These are phyloP conservation scores for Nitzschia putrida DNA, from an alignment of 108 stramenopile genomes.

Conservation along the genomic window DNA sequence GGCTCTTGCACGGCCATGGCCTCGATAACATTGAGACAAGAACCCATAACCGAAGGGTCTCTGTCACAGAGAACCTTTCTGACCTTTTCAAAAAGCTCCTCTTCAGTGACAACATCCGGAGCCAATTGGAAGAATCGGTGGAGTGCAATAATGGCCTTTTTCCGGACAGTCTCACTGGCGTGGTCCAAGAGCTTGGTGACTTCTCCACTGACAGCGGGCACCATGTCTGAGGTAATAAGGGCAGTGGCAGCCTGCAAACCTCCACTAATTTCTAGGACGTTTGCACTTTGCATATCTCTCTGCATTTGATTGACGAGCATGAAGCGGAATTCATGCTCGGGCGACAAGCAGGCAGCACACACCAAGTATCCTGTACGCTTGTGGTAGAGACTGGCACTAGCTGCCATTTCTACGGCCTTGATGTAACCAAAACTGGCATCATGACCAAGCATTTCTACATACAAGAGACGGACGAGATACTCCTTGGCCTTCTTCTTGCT, in stretches of 20 bases:
- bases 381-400: constrained; percentile 86
- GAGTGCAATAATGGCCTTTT: constrained; percentile 92
- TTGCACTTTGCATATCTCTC: constrained; percentile 89
- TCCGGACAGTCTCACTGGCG: constrained; percentile 81
- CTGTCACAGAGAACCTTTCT: constrained; percentile 93
- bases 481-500: constrained; percentile 93
- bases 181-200: constrained; percentile 75
- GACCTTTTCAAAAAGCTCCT: constrained; percentile 84
- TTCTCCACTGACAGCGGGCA: constrained; percentile 77
- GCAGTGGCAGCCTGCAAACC: constrained; percentile 85
- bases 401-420: constrained; percentile 94
- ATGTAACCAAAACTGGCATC: constrained; percentile 97
- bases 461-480: constrained; percentile 95
- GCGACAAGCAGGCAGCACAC: constrained; percentile 88
- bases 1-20: constrained; percentile 67
- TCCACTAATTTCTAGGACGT: constrained; percentile 89
- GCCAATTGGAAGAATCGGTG: constrained; percentile 91
- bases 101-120: constrained; percentile 71
- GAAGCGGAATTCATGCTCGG: constrained; percentile 97
- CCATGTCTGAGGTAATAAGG: constrained; percentile 93
- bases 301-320: constrained; percentile 99
- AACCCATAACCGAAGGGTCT: constrained; percentile 97
- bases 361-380: constrained; percentile 95
- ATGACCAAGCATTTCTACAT: constrained; percentile 99
- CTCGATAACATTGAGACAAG: constrained; percentile 91